These are phyloP conservation scores for Cucurbita maxima DNA, from an alignment of 306 rosid genomes.

Conservation along the genomic window DNA sequence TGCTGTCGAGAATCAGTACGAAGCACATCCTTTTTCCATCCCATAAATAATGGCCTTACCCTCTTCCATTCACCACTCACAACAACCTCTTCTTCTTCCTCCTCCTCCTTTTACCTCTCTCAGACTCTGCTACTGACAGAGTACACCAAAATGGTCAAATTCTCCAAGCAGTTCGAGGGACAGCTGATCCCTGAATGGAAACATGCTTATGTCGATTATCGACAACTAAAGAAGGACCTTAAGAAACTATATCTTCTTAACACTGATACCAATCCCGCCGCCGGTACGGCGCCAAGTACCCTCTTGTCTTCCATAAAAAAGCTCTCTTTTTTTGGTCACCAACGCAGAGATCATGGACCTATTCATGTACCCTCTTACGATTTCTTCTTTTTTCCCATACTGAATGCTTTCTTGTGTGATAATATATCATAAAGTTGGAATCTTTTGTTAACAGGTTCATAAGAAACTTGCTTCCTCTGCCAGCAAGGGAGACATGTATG, in stretches of 20 bases:
- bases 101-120: slow-evolving; percentile 2
- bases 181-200: slow-evolving; percentile 98
- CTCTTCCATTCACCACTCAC: slow-evolving; percentile 46
- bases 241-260: slow-evolving; percentile 46
- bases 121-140: not conserved
- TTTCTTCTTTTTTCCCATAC: not conserved
- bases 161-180: slow-evolving; percentile 84
- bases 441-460: slow-evolving; percentile 42
- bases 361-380: slow-evolving; percentile 48
- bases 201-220: slow-evolving; percentile 86
- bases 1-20: slow-evolving; percentile 76
- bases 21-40: slow-evolving; percentile 28
- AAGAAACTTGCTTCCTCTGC: slow-evolving; percentile 69
- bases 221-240: slow-evolving; percentile 74
- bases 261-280: slow-evolving; percentile 5
- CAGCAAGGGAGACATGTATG: slow-evolving; percentile 71
- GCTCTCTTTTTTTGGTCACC: slow-evolving; percentile 43
- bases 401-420: not conserved
- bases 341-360: slow-evolving; percentile 58
- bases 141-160: slow-evolving; percentile 53
- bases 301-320: slow-evolving; percentile 43
- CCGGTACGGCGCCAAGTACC: slow-evolving; percentile 22
- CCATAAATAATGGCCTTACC: slow-evolving; percentile 53
- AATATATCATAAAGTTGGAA: not conserved
- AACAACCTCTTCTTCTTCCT: not conserved